Conservation (phyloP, 805 yeast species). For the Brettanomyces naardenensis region DNA sequence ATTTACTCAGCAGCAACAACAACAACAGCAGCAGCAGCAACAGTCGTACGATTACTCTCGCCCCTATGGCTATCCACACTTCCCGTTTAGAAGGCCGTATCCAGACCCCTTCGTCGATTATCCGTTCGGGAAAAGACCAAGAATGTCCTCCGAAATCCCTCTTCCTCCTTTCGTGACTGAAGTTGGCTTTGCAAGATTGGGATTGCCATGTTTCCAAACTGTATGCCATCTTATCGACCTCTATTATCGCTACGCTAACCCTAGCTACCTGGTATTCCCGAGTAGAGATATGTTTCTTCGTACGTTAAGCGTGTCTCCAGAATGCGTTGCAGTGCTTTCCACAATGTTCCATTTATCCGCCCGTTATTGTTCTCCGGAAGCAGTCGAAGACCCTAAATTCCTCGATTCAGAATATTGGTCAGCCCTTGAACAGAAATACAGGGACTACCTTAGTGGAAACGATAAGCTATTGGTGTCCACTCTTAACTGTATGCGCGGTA, state of each 20-base stretch:
- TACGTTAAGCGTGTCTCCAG: slow-evolving; percentile 24
- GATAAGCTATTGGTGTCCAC: slow-evolving; percentile 23
- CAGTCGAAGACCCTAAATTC: slow-evolving; percentile 18
- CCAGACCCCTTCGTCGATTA: not conserved
- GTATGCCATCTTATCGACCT: slow-evolving; percentile 28
- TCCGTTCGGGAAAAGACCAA: not conserved
- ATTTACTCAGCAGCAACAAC: no score
- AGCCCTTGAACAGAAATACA: slow-evolving; percentile 25
- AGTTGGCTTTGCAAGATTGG: slow-evolving; percentile 23
- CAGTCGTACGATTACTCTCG: not conserved
- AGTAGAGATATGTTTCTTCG: slow-evolving; percentile 25
- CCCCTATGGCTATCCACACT: not conserved
- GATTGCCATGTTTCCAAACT: slow-evolving; percentile 30
- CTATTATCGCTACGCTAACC: slow-evolving; percentile 34
- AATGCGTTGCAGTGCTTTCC: slow-evolving; percentile 18
- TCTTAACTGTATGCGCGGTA: slow-evolving; percentile 17
- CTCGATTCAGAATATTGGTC: slow-evolving; percentile 31
- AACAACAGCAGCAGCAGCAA: no score
- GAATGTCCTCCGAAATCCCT: not conserved
- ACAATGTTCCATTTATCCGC: slow-evolving; percentile 30
- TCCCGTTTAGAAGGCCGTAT: no score
- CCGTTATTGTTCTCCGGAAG: slow-evolving; percentile 23
- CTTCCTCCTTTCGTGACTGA: slow-evolving; percentile 17
- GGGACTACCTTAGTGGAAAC: slow-evolving; percentile 23
- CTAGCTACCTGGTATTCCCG: slow-evolving; percentile 30